Percentiles rank a stretch among this genome's conserved stretches.
Conservation (phyloP, 352 stramenopile species). For the Blastocystis sp. region DNA sequence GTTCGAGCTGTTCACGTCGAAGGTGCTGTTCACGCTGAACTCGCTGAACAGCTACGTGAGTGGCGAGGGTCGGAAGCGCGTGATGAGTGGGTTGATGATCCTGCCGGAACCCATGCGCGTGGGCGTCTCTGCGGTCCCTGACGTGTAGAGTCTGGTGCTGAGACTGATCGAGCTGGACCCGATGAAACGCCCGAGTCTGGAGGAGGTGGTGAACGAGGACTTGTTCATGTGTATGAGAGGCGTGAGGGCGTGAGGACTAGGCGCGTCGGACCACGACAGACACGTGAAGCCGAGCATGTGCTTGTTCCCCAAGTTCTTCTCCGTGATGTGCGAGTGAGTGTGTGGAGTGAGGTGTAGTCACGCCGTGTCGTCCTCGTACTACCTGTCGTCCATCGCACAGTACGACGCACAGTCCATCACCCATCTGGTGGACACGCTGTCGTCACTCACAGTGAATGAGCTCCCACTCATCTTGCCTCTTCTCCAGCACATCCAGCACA, state of each 20-base stretch:
- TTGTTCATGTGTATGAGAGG: conserved; percentile 9
- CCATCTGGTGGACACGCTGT: conserved; percentile 12
- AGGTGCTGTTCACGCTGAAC: conserved; percentile 37
- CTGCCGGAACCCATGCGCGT: conserved; percentile 36
- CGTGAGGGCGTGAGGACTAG: not conserved
- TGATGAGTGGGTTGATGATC: conserved; percentile 2
- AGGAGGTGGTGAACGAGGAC: not conserved
- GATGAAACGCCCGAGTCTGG: conserved; percentile 7
- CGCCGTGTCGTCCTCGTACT: conserved; percentile 27
- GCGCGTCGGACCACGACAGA: not conserved
- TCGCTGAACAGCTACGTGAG: conserved; percentile 8
- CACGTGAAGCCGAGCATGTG: conserved; percentile 60
- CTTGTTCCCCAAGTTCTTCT: not conserved
- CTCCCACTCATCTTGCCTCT: conserved; percentile 59
- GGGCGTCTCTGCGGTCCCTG: not conserved
- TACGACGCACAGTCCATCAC: conserved; percentile 3
- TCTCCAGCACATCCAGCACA: conserved; percentile 24
- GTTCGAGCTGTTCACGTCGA: conserved; percentile 45
- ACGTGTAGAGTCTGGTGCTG: conserved; percentile 18
- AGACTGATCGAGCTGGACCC: conserved; percentile 49
- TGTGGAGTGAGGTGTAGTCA: not conserved
- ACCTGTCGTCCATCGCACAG: not conserved
- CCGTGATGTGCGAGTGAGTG: not conserved
- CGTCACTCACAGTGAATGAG: conserved; percentile 49
- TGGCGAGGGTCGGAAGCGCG: not conserved